Percentiles rank a stretch among this genome's conserved stretches.
Conservation (phyloP, 352 stramenopile species). For the Phytophthora ramorum region DNA sequence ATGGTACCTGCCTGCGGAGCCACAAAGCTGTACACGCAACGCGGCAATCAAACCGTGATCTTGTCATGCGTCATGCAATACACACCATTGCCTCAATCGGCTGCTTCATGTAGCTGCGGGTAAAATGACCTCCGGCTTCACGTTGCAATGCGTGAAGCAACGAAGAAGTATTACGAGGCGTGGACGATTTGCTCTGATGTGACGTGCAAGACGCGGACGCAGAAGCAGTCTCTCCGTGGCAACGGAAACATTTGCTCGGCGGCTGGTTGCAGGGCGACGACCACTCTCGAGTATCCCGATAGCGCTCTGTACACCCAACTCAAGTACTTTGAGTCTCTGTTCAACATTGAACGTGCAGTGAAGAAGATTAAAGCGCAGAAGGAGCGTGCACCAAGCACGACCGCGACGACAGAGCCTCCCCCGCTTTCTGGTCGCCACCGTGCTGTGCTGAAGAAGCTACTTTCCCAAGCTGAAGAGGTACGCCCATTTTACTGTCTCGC, state of each 20-base stretch:
- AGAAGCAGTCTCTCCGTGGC: conserved; percentile 94
- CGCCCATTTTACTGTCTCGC: background rate
- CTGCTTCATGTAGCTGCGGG: too few relatives aligned
- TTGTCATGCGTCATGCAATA: too few relatives aligned
- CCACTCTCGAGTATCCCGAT: conserved; percentile 91
- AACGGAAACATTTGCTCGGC: conserved; percentile 94
- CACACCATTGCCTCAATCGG: too few relatives aligned
- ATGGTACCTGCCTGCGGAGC: too few relatives aligned
- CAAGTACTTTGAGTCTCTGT: conserved; percentile 97
- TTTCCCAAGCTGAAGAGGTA: conserved; percentile 81
- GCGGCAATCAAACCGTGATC: too few relatives aligned
- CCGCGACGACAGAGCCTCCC: conserved; percentile 45
- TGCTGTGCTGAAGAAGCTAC: conserved; percentile 80
- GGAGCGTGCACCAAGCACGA: conserved; percentile 32
- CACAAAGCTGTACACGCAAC: too few relatives aligned
- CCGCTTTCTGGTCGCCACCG: conserved; percentile 69
- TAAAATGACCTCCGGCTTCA: conserved; percentile 59
- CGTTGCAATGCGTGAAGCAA: conserved; percentile 77
- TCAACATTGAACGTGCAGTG: conserved; percentile 93
- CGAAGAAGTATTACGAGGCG: conserved; percentile 90
- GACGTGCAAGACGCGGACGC: conserved; percentile 94
- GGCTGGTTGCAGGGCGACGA: conserved; percentile 91
- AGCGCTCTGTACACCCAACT: conserved; percentile 95
- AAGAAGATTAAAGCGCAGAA: conserved; percentile 84
- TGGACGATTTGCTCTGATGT: conserved; percentile 95